These are phyloP conservation scores for Elsinoe arachidis DNA, from an alignment of 2,329 filamentous ascomycete genomes.

Conservation along the genomic window DNA sequence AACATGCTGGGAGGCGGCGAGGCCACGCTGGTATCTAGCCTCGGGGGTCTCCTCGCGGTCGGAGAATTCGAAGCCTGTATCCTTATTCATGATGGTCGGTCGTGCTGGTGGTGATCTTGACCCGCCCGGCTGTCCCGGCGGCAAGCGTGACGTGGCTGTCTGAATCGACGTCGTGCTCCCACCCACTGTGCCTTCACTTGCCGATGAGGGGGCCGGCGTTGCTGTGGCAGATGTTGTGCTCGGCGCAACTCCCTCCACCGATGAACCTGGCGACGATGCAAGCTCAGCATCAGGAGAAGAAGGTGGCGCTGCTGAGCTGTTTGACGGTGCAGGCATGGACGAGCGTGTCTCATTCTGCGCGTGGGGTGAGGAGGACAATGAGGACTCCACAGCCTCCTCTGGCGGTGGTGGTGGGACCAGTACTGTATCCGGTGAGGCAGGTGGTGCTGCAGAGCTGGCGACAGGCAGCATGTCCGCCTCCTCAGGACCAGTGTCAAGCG, in stretches of 20 bases:
- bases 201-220: too few species aligned
- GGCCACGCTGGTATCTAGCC: conserved; percentile 6
- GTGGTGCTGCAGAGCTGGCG: conserved; percentile 2
- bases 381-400: background rate
- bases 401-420: background rate
- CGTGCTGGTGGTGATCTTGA: background rate
- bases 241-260: background rate
- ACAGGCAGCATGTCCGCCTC: background rate
- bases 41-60: background rate
- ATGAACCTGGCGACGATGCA: background rate
- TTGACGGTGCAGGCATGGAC: background rate
- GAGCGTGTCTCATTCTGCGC: background rate
- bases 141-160: background rate
- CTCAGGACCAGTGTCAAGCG: background rate
- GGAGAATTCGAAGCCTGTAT: conserved; percentile 10
- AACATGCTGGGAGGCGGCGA: conserved; percentile 10
- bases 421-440: background rate
- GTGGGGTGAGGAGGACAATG: background rate
- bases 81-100: background rate
- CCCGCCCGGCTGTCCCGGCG: background rate
- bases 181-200: too few species aligned
- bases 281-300: background rate
- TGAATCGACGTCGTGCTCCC: background rate
- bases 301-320: background rate
- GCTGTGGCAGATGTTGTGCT: background rate